Base-by-base conservation (phyloP, 169 alveolate genomes). In the Ichthyophthirius multifiliis region DNA sequence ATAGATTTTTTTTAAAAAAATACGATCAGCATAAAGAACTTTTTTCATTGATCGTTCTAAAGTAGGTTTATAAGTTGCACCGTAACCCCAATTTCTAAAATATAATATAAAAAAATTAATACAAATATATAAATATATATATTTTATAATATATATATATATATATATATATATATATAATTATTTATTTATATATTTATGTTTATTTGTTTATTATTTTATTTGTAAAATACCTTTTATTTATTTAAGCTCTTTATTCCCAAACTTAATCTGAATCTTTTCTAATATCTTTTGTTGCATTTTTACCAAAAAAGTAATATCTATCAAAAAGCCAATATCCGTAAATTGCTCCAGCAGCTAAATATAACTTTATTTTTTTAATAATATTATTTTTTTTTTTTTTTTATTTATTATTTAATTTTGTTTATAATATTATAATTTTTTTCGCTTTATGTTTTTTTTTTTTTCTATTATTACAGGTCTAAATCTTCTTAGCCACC, bases 401-500 rank as follows among this genome's bases (percentile, higher is more conserved):
- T 13, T 13, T 27, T 55, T 55, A 16, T 5, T 55, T 39, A 5
- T 27, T 30, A 27, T 55, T 27, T 39, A 7, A 13, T 55, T 27
- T 55, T 55, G 39, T n/a, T 4, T 23, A 55, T 23, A 41, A 41
- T 13, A 55, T n/a, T 16, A 15, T 55, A n/a, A 55, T n/a, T 23
- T 7, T 18, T 55, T 55, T 18, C 43, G 37, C 4, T 13, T 10
- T 16, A 55, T n/a, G 27, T 55, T 9, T 4, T 23, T n/a, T 23
- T 15, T 55, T 20, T 27, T 4, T 5, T 9, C 5, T 23, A 30
- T n/a, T 10, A 34, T 41, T 39, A 67, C 48, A 37, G 77, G 77
- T 67, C 77, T 67, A 18, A 67, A 23, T 67, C 77, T 67, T 67
- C 77, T 67, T 30, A 67, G 18, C 77, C 77, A 67, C 77, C 77